These are phyloP conservation scores for Cytospora paraplurivora DNA, from an alignment of 2,329 filamentous ascomycete genomes.

Conservation along the genomic window DNA sequence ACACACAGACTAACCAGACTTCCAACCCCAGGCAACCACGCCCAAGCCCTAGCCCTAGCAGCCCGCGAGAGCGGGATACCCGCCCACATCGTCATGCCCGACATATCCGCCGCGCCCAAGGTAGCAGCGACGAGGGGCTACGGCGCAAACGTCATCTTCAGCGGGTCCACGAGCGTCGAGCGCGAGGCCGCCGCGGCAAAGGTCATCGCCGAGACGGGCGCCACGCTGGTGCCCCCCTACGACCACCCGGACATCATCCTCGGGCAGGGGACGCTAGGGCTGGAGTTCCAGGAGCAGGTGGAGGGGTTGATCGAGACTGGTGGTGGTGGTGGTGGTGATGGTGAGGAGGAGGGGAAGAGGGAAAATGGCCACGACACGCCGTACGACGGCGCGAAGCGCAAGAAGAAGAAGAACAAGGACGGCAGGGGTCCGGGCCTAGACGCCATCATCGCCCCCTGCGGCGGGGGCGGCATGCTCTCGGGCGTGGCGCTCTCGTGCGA, in stretches of 20 bases:
- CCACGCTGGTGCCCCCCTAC: slow-evolving; percentile 83
- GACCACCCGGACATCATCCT: slow-evolving; percentile 91
- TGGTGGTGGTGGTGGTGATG: slow-evolving; percentile 23
- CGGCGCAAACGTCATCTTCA: slow-evolving; percentile 78
- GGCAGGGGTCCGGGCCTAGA: slow-evolving; percentile 49
- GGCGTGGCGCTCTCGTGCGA: slow-evolving; percentile 78
- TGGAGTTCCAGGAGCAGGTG: slow-evolving; percentile 81
- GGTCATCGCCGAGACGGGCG: slow-evolving; percentile 71
- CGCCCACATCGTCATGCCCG: slow-evolving; percentile 89
- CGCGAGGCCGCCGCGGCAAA: slow-evolving; percentile 75
- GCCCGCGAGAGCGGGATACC: slow-evolving; percentile 72
- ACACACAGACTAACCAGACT: slow-evolving; percentile 18
- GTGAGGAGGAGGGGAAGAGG: slow-evolving; percentile 28
- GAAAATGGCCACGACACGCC: slow-evolving; percentile 26
- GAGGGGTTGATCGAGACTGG: slow-evolving; percentile 48
- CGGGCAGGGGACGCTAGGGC: slow-evolving; percentile 85
- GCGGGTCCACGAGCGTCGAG: slow-evolving; percentile 77
- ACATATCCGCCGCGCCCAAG: slow-evolving; percentile 82
- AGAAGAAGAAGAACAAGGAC: slow-evolving; percentile 22
- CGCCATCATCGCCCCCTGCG: slow-evolving; percentile 79
- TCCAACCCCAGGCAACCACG: slow-evolving; percentile 75
- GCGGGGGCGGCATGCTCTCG: slow-evolving; percentile 84
- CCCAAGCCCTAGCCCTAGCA: slow-evolving; percentile 86
- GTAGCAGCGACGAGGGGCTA: slow-evolving; percentile 61
- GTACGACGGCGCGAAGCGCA: slow-evolving; percentile 1